Conservation (phyloP, 2,329 filamentous ascomycete genomes). For the Bipolaris zeicola region DNA sequence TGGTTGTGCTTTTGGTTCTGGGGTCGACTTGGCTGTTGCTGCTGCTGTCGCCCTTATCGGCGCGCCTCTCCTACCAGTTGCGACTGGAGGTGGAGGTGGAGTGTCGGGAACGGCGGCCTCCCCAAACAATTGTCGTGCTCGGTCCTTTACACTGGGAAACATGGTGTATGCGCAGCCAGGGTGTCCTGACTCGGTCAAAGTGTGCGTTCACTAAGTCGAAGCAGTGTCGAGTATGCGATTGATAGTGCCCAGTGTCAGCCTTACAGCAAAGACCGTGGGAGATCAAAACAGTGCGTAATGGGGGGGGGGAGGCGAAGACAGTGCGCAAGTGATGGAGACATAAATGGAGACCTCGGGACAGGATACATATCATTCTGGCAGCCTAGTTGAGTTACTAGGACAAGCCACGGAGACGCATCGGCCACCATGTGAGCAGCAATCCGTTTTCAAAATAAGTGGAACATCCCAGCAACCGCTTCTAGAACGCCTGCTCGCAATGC, state of each 20-base stretch:
- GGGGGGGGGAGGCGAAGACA: slow-evolving; percentile 8
- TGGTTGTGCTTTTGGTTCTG: slow-evolving; percentile 16
- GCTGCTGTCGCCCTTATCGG: slow-evolving; percentile 15
- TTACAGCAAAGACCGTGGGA: slow-evolving; percentile 3
- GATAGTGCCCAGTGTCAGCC: neutral
- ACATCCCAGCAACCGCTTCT: slow-evolving; percentile 25
- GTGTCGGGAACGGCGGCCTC: slow-evolving; percentile 7
- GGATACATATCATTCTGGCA: slow-evolving; percentile 11
- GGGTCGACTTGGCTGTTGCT: slow-evolving; percentile 10
- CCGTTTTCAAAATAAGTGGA: slow-evolving; percentile 18
- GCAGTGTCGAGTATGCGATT: slow-evolving; percentile 2
- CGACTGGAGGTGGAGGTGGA: slow-evolving; percentile 13
- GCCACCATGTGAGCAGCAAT: slow-evolving; percentile 24
- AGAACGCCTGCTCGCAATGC: slow-evolving; percentile 11
- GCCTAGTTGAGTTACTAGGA: slow-evolving; percentile 13
- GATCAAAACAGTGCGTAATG: slow-evolving; percentile 2
- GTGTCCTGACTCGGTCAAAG: slow-evolving; percentile 4
- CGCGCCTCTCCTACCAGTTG: slow-evolving; percentile 14
- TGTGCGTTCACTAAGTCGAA: neutral
- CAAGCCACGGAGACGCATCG: slow-evolving; percentile 21
- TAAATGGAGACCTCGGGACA: slow-evolving; percentile 14
- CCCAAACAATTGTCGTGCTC: slow-evolving; percentile 19
- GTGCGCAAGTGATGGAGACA: slow-evolving; percentile 11
- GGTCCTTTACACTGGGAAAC: slow-evolving; percentile 31
- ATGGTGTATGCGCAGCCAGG: slow-evolving; percentile 14